Evolutionary conservation across 1,284 basidiomycete species (phyloP).

Genomic region (Ustilago cynodontis): DNA sequence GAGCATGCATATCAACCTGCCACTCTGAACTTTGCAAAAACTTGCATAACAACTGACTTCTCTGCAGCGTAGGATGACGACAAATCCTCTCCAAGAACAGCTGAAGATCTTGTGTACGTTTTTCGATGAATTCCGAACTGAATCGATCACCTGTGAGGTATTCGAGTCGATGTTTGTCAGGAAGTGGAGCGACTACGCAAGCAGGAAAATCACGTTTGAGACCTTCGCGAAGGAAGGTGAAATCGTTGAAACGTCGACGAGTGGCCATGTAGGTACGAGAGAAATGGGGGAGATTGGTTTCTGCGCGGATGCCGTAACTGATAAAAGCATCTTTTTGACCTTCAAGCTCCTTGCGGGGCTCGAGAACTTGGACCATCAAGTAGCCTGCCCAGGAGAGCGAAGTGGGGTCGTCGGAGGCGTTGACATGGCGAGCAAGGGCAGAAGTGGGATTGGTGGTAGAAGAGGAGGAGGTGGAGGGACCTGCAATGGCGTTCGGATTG

Average conservation of each 20-base stretch:
- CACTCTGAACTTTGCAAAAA: conserved; percentile 98
- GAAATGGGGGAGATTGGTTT: conserved; percentile 86
- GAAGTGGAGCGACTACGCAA: conserved; percentile 93
- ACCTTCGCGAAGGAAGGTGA: conserved; percentile 90
- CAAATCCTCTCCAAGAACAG: conserved; percentile 90
- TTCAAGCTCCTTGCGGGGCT: conserved; percentile 93
- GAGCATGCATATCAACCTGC: conserved; percentile 72
- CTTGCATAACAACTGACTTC: conserved; percentile 86
- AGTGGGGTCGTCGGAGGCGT: conserved; percentile 26
- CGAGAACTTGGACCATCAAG: conserved; percentile 79
- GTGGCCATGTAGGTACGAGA: conserved; percentile 75
- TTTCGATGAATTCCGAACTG: conserved; percentile 94
- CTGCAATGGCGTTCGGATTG: conserved; percentile 28
- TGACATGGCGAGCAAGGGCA: conserved; percentile 25
- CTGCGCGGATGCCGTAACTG: conserved; percentile 89
- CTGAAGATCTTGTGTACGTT: conserved; percentile 87
- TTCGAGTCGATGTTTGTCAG: conserved; percentile 91
- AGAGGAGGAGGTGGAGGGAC: conserved; percentile 23
- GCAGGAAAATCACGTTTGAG: conserved; percentile 93
- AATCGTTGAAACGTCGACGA: conserved; percentile 94
- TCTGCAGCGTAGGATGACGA: conserved; percentile 92
- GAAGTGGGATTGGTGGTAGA: too few relatives aligned
- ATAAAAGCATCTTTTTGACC: conserved; percentile 92
- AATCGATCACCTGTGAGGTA: conserved; percentile 98
- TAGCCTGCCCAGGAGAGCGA: conserved; percentile 61